A percentile compares a stretch with the other conserved stretches of the same genome.
Evolutionary conservation across 2,329 filamentous ascomycete species (phyloP).

Genomic region (Trichoderma koningiopsis): DNA sequence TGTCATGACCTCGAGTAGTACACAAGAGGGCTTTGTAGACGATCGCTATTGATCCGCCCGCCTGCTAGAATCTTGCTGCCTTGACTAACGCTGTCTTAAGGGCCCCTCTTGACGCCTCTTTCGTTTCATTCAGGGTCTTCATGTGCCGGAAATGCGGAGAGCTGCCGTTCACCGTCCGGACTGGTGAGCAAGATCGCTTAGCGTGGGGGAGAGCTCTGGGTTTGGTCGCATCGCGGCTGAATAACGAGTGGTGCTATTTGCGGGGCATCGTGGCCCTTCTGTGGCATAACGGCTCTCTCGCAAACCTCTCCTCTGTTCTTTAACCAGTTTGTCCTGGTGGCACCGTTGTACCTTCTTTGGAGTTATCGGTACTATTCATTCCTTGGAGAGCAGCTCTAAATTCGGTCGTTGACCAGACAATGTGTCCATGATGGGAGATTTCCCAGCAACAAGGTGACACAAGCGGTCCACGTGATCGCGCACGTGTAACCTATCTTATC

Average conservation of each 20-base stretch:
- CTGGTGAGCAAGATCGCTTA: constrained; percentile 20
- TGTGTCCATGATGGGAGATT: background rate
- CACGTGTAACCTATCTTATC: background rate
- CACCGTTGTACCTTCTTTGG: background rate
- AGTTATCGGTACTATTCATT: background rate
- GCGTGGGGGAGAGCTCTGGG: constrained; percentile 7
- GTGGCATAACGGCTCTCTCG: background rate
- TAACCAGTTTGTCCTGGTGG: background rate
- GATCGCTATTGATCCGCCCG: background rate
- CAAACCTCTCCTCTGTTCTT: background rate
- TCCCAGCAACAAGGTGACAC: background rate
- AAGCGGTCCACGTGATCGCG: background rate
- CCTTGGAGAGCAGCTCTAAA: no score
- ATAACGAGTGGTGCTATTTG: background rate
- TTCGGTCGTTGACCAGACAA: no score
- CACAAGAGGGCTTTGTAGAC: background rate
- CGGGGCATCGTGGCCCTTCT: background rate
- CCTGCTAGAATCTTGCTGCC: background rate
- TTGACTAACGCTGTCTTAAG: background rate
- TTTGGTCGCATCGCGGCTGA: constrained; percentile 10
- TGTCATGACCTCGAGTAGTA: background rate
- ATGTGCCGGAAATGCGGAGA: constrained; percentile 18
- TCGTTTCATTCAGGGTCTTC: constrained; percentile 6
- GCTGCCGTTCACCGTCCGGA: constrained; percentile 6
- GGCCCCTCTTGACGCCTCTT: background rate